Percentiles rank a stretch among this genome's conserved stretches.
phyloP scores from a whole-genome alignment of 768 basidiomycete species.

The Lactarius indigo region DNA sequence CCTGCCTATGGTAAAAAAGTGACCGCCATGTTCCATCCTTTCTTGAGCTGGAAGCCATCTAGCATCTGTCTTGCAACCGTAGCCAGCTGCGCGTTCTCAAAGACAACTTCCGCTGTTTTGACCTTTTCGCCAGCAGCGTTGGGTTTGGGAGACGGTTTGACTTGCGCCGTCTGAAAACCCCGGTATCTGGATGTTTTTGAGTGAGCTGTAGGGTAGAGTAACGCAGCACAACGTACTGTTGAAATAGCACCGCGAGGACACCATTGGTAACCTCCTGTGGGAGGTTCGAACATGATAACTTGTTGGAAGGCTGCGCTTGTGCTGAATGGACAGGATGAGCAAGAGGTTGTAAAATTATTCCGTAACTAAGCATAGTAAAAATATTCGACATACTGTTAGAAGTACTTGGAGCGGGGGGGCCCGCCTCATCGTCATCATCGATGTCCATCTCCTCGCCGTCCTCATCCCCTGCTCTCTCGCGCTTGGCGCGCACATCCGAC shows the following conservation, averaged over 20 bases:
- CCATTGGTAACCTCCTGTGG: constrained; percentile 89
- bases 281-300: constrained; percentile 74
- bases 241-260: constrained; percentile 83
- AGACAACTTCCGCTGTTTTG: constrained; percentile 79
- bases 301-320: constrained; percentile 40
- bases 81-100: constrained; percentile 72
- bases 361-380: constrained; percentile 6
- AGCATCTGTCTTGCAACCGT: constrained; percentile 75
- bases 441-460: constrained; percentile 94
- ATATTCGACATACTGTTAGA: constrained; percentile 45
- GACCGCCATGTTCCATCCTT: constrained; percentile 81
- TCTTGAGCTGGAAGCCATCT: constrained; percentile 84
- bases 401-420: constrained; percentile 28
- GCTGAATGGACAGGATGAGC: constrained; percentile 40
- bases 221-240: constrained; percentile 63
- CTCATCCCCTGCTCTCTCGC: constrained; percentile 50
- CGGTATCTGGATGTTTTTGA: constrained; percentile 55
- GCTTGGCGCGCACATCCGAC: constrained; percentile 54
- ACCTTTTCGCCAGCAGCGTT: constrained; percentile 60
- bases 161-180: constrained; percentile 71
- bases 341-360: constrained; percentile 15
- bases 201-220: background rate
- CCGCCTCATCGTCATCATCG: constrained; percentile 77
- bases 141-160: constrained; percentile 65
- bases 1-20: constrained; percentile 48